Percentiles rank a stretch among this genome's conserved stretches.
phyloP scores from a whole-genome alignment of 306 rosid genomes.

The Vigna angularis region DNA sequence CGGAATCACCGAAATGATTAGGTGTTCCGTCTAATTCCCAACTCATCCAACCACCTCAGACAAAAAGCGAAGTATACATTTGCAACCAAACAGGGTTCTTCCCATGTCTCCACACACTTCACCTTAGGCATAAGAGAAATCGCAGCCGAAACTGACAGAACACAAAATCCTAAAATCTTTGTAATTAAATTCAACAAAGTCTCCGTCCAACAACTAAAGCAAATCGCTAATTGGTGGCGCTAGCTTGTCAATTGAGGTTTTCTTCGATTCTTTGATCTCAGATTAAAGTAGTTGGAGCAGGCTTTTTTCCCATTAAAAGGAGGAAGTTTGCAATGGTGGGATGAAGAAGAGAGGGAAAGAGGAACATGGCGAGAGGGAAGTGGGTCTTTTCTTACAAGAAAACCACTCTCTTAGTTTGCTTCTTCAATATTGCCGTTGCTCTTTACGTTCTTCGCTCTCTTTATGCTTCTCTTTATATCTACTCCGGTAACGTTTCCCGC shows the following conservation, averaged over 20 bases:
- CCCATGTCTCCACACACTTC: not conserved
- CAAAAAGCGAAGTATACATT: slow-evolving; percentile 1
- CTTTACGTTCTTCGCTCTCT: slow-evolving; percentile 86
- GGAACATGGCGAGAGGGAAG: slow-evolving; percentile 81
- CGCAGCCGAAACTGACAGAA: not conserved
- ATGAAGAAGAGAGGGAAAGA: slow-evolving; percentile 45
- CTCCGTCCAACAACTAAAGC: not conserved
- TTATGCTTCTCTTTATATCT: slow-evolving; percentile 79
- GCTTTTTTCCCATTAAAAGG: slow-evolving; percentile 25
- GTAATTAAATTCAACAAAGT: not conserved
- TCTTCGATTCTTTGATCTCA: slow-evolving; percentile 32
- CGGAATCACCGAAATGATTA: slow-evolving; percentile 39
- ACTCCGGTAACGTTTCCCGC: slow-evolving; percentile 64
- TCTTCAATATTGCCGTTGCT: slow-evolving; percentile 80
- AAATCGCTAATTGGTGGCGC: not conserved
- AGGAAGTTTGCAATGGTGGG: slow-evolving; percentile 58
- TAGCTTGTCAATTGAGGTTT: slow-evolving; percentile 28
- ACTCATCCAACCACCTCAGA: slow-evolving; percentile 15
- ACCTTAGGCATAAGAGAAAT: slow-evolving; percentile 22
- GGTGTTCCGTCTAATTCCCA: slow-evolving; percentile 34
- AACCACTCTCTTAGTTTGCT: slow-evolving; percentile 75
- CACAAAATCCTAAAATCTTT: too few species aligned
- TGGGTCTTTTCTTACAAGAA: slow-evolving; percentile 80
- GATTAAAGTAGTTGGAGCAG: not conserved
- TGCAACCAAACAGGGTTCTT: not conserved